Evolutionary conservation across 768 basidiomycete species (phyloP).

Genomic region (Clathrus columnatus): DNA sequence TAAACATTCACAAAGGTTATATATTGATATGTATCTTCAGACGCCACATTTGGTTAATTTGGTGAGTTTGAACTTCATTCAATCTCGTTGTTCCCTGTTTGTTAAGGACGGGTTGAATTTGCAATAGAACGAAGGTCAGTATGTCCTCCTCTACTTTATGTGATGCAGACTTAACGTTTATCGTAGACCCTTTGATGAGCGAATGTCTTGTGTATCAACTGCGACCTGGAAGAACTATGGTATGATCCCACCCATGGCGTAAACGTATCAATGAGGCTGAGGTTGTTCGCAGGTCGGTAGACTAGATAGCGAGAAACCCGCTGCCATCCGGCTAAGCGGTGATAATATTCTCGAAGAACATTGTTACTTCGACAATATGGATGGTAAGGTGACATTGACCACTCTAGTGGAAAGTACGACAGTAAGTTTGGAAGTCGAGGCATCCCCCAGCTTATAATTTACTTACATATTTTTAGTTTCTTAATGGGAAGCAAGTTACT

Average conservation of each 20-base stretch:
- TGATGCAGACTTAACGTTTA: neutral
- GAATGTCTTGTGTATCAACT: constrained; percentile 92
- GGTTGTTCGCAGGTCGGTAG: constrained; percentile 60
- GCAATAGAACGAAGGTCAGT: constrained; percentile 61
- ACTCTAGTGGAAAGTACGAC: constrained; percentile 76
- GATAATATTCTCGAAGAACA: constrained; percentile 88
- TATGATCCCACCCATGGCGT: too few relatives aligned
- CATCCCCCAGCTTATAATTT: constrained; percentile 1
- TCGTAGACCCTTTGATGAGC: constrained; percentile 86
- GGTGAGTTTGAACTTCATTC: constrained; percentile 40
- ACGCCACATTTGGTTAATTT: constrained; percentile 92
- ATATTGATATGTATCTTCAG: constrained; percentile 32
- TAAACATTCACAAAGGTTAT: neutral
- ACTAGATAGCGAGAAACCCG: constrained; percentile 68
- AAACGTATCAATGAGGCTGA: too few relatives aligned
- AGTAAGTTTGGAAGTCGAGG: constrained; percentile 34
- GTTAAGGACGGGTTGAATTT: constrained; percentile 15
- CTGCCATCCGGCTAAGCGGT: constrained; percentile 88
- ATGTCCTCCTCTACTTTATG: neutral
- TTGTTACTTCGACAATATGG: constrained; percentile 80
- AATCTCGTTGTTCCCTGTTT: constrained; percentile 6
- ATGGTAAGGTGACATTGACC: constrained; percentile 78
- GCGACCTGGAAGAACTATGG: constrained; percentile 75
- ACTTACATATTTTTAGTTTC: constrained; percentile 45
- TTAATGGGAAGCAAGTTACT: constrained; percentile 86